A percentile compares a stretch with the other conserved stretches of the same genome.
Conservation (phyloP, 805 yeast species). For the Clavispora phyllophila region DNA sequence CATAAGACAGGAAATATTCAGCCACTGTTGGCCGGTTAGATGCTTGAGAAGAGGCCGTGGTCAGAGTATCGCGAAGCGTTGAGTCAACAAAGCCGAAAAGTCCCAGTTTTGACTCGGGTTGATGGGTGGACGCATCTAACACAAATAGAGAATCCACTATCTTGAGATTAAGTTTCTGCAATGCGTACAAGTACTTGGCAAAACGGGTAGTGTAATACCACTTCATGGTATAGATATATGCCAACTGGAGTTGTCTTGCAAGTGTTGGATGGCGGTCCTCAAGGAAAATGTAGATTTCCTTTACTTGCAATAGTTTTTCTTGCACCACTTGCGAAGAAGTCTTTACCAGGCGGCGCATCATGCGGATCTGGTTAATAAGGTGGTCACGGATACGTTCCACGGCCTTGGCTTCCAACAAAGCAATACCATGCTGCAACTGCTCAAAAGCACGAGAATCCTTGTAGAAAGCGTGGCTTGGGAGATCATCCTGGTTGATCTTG, state of each 20-base stretch:
- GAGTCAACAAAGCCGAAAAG: slow-evolving; percentile 10
- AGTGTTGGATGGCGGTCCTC: slow-evolving; percentile 50
- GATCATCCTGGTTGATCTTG: not conserved
- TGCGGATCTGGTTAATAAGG: slow-evolving; percentile 59
- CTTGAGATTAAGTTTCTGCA: slow-evolving; percentile 57
- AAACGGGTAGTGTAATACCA: slow-evolving; percentile 89
- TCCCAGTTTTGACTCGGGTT: slow-evolving; percentile 9
- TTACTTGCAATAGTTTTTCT: slow-evolving; percentile 54
- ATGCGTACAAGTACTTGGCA: slow-evolving; percentile 66
- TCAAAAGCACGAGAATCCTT: slow-evolving; percentile 21
- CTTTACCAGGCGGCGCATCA: slow-evolving; percentile 52
- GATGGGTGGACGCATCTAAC: slow-evolving; percentile 41
- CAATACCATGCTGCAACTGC: slow-evolving; percentile 35
- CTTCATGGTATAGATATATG: slow-evolving; percentile 81
- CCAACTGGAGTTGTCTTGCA: slow-evolving; percentile 69
- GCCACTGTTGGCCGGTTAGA: slow-evolving; percentile 20
- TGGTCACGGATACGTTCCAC: slow-evolving; percentile 73
- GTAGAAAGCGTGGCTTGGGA: slow-evolving; percentile 11
- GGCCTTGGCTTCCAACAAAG: slow-evolving; percentile 53
- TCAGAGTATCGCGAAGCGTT: not conserved
- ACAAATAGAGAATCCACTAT: slow-evolving; percentile 52
- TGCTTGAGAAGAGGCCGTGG: not conserved
- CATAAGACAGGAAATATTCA: slow-evolving; percentile 51
- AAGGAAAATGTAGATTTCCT: slow-evolving; percentile 58
- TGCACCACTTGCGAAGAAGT: slow-evolving; percentile 74